phyloP scores from a whole-genome alignment of 2,329 filamentous ascomycete genomes.

The Aaosphaeria arxii region DNA sequence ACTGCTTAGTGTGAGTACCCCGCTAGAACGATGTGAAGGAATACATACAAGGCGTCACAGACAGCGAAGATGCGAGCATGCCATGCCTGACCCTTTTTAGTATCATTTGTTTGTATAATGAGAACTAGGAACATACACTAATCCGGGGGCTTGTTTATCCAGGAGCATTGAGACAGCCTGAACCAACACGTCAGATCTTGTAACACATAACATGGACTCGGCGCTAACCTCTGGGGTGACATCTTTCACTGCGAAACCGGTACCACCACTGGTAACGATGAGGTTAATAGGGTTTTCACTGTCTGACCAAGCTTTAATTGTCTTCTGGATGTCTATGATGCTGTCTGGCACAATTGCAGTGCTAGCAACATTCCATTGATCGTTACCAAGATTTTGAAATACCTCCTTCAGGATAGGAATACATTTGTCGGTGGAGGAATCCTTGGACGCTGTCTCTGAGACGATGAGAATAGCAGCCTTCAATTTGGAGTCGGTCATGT shows the following conservation, averaged over 20 bases:
- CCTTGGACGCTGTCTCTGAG: slow-evolving; percentile 81
- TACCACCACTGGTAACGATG: slow-evolving; percentile 86
- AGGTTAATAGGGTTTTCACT: slow-evolving; percentile 62
- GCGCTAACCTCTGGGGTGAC: slow-evolving; percentile 75
- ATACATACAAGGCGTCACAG: slow-evolving; percentile 81
- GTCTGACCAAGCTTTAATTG: slow-evolving; percentile 73
- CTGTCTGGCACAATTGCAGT: slow-evolving; percentile 79
- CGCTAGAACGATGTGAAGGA: neutral
- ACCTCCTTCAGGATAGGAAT: slow-evolving; percentile 64
- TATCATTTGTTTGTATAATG: slow-evolving; percentile 3
- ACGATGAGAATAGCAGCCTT: slow-evolving; percentile 79
- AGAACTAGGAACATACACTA: slow-evolving; percentile 59
- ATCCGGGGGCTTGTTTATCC: slow-evolving; percentile 80
- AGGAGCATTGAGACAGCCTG: slow-evolving; percentile 77
- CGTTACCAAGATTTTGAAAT: slow-evolving; percentile 63
- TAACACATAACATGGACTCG: neutral
- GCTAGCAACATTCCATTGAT: slow-evolving; percentile 68
- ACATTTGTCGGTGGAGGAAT: slow-evolving; percentile 76
- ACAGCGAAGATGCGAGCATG: slow-evolving; percentile 82
- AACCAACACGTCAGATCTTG: slow-evolving; percentile 5
- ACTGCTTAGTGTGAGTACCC: slow-evolving; percentile 52
- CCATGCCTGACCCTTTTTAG: slow-evolving; percentile 59
- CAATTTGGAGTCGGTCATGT: slow-evolving; percentile 46
- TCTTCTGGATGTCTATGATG: slow-evolving; percentile 68
- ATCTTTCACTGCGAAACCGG: slow-evolving; percentile 84